Evolutionary conservation across 768 basidiomycete genomes (phyloP), one percentile per base, ranked within the genome.

Genomic region (Postia placenta): DNA sequence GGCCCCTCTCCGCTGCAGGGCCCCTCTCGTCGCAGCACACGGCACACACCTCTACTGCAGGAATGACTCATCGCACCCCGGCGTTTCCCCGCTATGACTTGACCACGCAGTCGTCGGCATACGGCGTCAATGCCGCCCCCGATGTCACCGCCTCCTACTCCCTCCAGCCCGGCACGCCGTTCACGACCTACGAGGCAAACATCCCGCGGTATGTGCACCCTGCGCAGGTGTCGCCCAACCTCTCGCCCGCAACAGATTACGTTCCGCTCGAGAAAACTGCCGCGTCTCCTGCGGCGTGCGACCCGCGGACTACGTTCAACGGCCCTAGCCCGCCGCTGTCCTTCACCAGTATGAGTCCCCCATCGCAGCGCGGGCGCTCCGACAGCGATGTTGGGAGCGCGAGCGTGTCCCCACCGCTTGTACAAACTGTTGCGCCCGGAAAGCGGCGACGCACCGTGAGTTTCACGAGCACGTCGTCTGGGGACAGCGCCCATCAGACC

Each of bases 161-260:
- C n/a, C n/a, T n/a, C n/a, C n/a, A 27, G 15, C 17, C 38, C 47
- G 15, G 26, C 27, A 22, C 53, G 39, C 56, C 51, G 12, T 57
- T 50, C 40, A 48, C 53, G 22, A 24, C 48, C 2, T 23, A 23
- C 14, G 44, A 49, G 45, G 39, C 49, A 23, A 38, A 50, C 12
- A 43, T 51, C 20, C 53, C 53, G 11, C 57, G 57, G 25, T 58
- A 45, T 44, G 57, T 58, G 17, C 23, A 53, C 45, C 57, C 57
- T 4, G 43, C 57, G 20, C 54, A 58, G 48, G 49, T 58, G 6
- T 53, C 54, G 23, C 54, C 56, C 28, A 42, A 41, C 35, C 38
- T 55, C 30, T 54, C 56, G 2, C 56, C 54, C 28, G 47, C 33
- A 38, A 50, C 50, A 27, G 52, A 45, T 14, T 54, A 28, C 42